Conservation (phyloP, 2,329 filamentous ascomycete species). For the Eutypella sp. region DNA sequence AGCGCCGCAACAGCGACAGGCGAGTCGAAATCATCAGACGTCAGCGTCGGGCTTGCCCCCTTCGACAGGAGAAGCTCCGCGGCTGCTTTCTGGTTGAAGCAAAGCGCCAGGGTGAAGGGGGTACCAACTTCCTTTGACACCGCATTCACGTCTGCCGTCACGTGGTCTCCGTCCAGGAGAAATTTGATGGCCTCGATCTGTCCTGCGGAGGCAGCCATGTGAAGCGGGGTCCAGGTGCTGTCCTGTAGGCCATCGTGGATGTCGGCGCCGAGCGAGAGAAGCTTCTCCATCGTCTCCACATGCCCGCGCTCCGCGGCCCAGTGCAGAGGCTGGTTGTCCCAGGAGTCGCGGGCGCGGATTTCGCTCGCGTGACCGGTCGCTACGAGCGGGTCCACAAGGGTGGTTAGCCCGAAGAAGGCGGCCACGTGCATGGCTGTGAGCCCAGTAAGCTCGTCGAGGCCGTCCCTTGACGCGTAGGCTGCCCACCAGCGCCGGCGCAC, state of each 20-base stretch:
- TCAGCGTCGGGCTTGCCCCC: neutral
- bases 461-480: neutral
- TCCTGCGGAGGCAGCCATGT: neutral
- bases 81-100: neutral
- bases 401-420: neutral
- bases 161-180: neutral
- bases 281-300: neutral
- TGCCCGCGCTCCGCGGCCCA: neutral
- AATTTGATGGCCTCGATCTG: constrained; percentile 1
- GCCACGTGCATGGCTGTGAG: neutral
- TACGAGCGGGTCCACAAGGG: neutral
- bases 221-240: neutral
- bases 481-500: neutral
- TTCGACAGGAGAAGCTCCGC: neutral
- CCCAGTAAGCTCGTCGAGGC: neutral
- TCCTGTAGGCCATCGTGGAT: neutral
- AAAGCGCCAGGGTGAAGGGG: neutral
- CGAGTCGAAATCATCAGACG: neutral
- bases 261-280: neutral
- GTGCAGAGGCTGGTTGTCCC: neutral
- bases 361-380: neutral
- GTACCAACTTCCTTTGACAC: neutral
- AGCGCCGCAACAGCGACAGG: neutral
- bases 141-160: neutral
- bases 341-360: neutral